These are phyloP conservation scores for Naganishia onofrii DNA, from an alignment of 768 basidiomycete genomes.

Conservation along the genomic window DNA sequence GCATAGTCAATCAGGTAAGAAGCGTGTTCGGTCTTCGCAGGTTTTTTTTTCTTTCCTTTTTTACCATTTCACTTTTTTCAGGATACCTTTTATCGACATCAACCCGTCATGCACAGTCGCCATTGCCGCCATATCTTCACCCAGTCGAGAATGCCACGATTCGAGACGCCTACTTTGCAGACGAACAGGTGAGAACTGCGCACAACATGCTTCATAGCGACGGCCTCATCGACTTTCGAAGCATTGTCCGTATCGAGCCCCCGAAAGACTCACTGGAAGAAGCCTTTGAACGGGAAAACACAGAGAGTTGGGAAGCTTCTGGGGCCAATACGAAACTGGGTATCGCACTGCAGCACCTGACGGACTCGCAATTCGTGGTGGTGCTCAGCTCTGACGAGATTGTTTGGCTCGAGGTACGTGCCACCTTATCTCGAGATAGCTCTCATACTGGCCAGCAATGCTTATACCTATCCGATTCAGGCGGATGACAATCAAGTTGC, in stretches of 20 bases:
- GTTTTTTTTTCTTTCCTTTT: too few relatives aligned
- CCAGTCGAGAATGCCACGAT: slow-evolving; percentile 37
- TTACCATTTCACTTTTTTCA: slow-evolving; percentile 6
- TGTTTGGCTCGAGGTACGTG: slow-evolving; percentile 72
- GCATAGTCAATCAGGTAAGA: slow-evolving; percentile 43
- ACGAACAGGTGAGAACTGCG: slow-evolving; percentile 45
- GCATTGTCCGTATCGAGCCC: slow-evolving; percentile 61
- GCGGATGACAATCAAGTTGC: slow-evolving; percentile 62
- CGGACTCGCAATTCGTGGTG: slow-evolving; percentile 74
- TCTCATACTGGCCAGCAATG: neutral
- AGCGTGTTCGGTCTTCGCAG: too few relatives aligned
- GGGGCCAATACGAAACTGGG: neutral
- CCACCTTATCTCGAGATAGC: neutral
- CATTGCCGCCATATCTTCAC: slow-evolving; percentile 38
- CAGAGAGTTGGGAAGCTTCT: neutral
- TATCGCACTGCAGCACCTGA: slow-evolving; percentile 53
- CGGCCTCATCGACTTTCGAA: slow-evolving; percentile 71
- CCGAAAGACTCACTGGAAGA: slow-evolving; percentile 26
- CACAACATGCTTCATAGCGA: slow-evolving; percentile 47
- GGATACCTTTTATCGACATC: slow-evolving; percentile 44
- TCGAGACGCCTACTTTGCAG: slow-evolving; percentile 38
- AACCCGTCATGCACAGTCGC: slow-evolving; percentile 37
- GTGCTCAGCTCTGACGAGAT: slow-evolving; percentile 66
- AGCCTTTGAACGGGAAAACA: neutral
- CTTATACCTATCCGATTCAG: neutral